Conservation (phyloP, 1,139 yeast genomes). For the Saccharomyces uvarum region DNA sequence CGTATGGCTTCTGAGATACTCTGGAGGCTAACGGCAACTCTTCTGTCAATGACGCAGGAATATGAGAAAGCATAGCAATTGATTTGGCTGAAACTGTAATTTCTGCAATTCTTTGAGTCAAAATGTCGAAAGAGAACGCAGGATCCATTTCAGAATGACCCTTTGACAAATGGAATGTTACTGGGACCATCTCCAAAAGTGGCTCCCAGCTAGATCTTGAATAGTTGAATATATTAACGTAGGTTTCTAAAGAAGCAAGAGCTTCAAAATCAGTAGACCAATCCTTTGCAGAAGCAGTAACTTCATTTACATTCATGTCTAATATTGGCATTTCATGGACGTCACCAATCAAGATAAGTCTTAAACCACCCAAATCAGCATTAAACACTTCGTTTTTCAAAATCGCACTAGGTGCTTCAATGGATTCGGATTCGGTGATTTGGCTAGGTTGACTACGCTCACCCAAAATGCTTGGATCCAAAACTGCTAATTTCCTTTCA, state of each 20-base stretch:
- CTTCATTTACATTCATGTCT: constrained; percentile 72
- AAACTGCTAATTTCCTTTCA: constrained; percentile 48
- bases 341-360: constrained; percentile 86
- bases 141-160: constrained; percentile 38
- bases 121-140: constrained; percentile 46
- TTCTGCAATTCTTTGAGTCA: constrained; percentile 71
- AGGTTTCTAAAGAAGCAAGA: constrained; percentile 60
- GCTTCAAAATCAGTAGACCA: constrained; percentile 88
- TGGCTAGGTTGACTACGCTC: constrained; percentile 31
- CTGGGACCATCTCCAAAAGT: constrained; percentile 78
- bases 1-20: constrained; percentile 78
- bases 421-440: constrained; percentile 26
- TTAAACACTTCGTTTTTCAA: constrained; percentile 66
- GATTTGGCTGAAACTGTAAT: constrained; percentile 76
- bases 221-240: constrained; percentile 77
- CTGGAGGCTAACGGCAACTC: constrained; percentile 50
- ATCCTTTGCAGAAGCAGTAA: constrained; percentile 62
- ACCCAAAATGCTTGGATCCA: constrained; percentile 54
- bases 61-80: constrained; percentile 66
- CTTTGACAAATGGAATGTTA: constrained; percentile 63
- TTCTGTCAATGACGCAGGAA: constrained; percentile 50
- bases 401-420: constrained; percentile 21
- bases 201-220: constrained; percentile 97
- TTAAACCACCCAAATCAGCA: constrained; percentile 70
- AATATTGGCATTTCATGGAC: constrained; percentile 88